Evolutionary conservation across 192 early-diverging fungal genomes (phyloP).

Genomic region (Globomyces pollinis-pini): DNA sequence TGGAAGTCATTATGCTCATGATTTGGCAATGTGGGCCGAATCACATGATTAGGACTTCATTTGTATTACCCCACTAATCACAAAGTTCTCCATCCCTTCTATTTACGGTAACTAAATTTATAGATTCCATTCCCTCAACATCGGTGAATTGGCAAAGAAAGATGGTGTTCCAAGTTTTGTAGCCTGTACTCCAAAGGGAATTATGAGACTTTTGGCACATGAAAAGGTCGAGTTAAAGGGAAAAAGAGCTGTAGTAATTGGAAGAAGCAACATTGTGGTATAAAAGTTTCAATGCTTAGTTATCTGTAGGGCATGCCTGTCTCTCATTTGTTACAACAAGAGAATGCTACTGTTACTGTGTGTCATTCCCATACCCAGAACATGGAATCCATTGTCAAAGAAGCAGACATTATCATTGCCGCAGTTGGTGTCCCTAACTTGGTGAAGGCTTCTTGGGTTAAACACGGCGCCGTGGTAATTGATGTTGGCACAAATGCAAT

Average conservation of each 20-base stretch:
- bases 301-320: slow-evolving; percentile 65
- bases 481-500: slow-evolving; percentile 96
- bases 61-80: not conserved
- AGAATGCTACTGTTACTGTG: slow-evolving; percentile 88
- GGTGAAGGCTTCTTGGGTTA: slow-evolving; percentile 91
- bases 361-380: slow-evolving; percentile 82
- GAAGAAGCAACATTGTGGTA: slow-evolving; percentile 93
- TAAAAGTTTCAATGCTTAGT: too few relatives aligned
- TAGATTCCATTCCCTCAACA: slow-evolving; percentile 89
- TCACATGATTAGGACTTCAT: not conserved
- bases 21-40: not conserved
- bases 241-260: slow-evolving; percentile 88
- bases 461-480: slow-evolving; percentile 86
- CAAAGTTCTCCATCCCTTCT: not conserved
- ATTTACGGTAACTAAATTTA: not conserved
- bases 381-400: slow-evolving; percentile 64
- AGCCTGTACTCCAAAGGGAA: slow-evolving; percentile 95
- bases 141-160: slow-evolving; percentile 82
- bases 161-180: slow-evolving; percentile 74
- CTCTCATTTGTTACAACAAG: slow-evolving; percentile 67
- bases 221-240: slow-evolving; percentile 63
- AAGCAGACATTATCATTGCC: slow-evolving; percentile 85
- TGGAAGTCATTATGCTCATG: not conserved
- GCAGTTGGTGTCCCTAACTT: slow-evolving; percentile 75
- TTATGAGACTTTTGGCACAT: slow-evolving; percentile 74